Evolutionary conservation across 495 filamentous ascomycete genomes (phyloP).

Genomic region (Letharia columbiana): DNA sequence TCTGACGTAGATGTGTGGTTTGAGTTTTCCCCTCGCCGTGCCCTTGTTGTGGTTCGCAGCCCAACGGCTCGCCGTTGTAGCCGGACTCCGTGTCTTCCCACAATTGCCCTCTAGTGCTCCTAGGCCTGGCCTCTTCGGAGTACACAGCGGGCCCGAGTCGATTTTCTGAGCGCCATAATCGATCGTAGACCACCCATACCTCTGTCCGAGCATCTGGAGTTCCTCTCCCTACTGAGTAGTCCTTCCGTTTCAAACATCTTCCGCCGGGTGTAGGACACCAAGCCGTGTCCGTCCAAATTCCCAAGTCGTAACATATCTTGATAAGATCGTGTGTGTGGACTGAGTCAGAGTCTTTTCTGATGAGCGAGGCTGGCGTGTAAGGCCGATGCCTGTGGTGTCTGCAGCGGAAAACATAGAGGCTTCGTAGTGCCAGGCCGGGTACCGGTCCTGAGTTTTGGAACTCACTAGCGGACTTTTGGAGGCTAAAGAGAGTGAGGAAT

Average conservation of each 20-base stretch:
- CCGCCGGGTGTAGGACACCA: constrained; percentile 56
- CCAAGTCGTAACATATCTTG: constrained; percentile 51
- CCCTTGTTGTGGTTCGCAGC: constrained; percentile 35
- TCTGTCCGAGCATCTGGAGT: constrained; percentile 42
- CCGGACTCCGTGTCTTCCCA: constrained; percentile 53
- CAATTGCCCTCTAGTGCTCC: constrained; percentile 40
- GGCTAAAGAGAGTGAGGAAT: constrained; percentile 43
- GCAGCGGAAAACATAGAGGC: constrained; percentile 53
- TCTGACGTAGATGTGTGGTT: constrained; percentile 47
- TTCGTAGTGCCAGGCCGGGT: constrained; percentile 43
- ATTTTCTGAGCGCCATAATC: constrained; percentile 53
- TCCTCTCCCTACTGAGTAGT: constrained; percentile 48
- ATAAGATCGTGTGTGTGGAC: constrained; percentile 56
- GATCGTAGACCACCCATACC: constrained; percentile 58
- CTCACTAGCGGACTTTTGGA: constrained; percentile 27
- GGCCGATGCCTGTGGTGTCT: constrained; percentile 52
- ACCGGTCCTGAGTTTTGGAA: constrained; percentile 25
- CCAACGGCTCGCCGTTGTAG: constrained; percentile 47
- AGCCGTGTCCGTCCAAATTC: constrained; percentile 56
- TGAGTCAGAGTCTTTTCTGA: constrained; percentile 51
- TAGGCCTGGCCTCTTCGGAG: constrained; percentile 22
- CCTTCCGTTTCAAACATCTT: constrained; percentile 47
- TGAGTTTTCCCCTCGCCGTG: constrained; percentile 48
- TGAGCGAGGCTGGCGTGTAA: constrained; percentile 47
- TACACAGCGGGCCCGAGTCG: constrained; percentile 41